Evolutionary conservation across 352 stramenopile genomes (phyloP), one percentile per base, ranked within the genome.

Genomic region (Phytopythium chamaehyphon): DNA sequence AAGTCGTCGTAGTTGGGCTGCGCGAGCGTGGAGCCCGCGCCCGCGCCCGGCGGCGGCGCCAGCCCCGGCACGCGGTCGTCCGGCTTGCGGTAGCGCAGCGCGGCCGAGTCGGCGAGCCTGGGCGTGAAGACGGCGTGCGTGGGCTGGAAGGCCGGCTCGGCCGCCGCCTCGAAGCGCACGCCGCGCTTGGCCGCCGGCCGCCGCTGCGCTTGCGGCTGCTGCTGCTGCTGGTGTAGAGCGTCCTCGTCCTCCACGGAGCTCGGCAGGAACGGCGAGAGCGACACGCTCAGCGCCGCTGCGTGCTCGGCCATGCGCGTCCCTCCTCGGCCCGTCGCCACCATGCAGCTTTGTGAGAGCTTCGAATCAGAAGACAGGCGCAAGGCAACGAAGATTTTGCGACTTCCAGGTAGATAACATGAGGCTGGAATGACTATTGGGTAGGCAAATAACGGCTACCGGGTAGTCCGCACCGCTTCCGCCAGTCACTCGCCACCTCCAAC

Each of bases 1-100:
- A 91, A 93, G 56, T 96, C 88, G 57, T 96, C 86, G 62, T 96
- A 96, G 56, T 96, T 96, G 40, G 86, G 86, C 61, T 95, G 80
- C 39, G 79, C 86, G 46, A 96, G 82, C 35, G 82, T 92, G 15
- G 76, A 90, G 28, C 85, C 72, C 10, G 82, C 87, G 36, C 62
- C 77, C 15, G 14, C 35, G 37, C 62, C 77, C 2, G 19, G 31
- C 5, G 82, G 78, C 24, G 80, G 78, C 33, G 78, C 77, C n/a
- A 94, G 59, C 40, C 69, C 82, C 38, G 73, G 76, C 9, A 93
- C 61, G 36, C 84, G 79, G 52, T 90, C 84, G 54, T 86, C 78
- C 12, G 84, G 84, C 56, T 86, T 89, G 40, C 82, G 77, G 63
- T 95, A 95, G 22, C 73, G 80, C 37, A 95, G 72, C 37, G 66